Base-by-base conservation (phyloP, 2,329 filamentous ascomycete genomes). In the Penicillium capsulatum region DNA sequence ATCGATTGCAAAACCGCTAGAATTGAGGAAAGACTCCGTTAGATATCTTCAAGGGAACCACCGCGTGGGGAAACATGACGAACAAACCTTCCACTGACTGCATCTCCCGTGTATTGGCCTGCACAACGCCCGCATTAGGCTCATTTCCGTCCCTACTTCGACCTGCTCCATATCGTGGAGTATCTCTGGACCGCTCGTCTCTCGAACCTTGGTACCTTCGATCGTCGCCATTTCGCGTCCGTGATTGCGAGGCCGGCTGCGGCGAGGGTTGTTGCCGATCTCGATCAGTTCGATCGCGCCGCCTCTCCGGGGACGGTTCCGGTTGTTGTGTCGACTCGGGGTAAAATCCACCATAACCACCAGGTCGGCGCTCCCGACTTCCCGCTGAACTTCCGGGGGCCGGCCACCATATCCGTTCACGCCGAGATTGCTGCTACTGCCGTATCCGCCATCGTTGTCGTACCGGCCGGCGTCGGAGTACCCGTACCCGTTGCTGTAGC, bases 1-100 rank as follows among this genome's bases (percentile, higher is more conserved):
- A 98, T 95, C 52, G 86, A 81, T 51, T 87, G 81, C 34, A 97
- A 73, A 2, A 95, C 72, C 46, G 78, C 77, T 73, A 29, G 16
- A 38, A 36, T 15, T 8, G 7, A 16, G 14, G 24, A 19, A 28
- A 14, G 6, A 7, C 10, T 28, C 26, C 6, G 26, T 14, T n/a
- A 28, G 10, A 28, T 6, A n/a, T 11, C 10, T 28, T n/a, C 4
- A 28, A n/a, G 6, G n/a, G 26, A n/a, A 28, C 4, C n/a, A 14
- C 11, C 6, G 13, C 9, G 10, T 11, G 13, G 13, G 26, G 13
- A n/a, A n/a, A n/a, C n/a, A 3, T 22, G 4, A 17, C 15, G n/a
- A 9, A 50, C 57, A 40, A 44, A 66, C 64, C 59, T 59, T 67
- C 64, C 34, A 67, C 58, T 20, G 60, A 58, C 37, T 64, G 62